A percentile compares a stretch with the other conserved stretches of the same genome.
Conservation (phyloP, 805 yeast genomes). For the Priceomyces melissophilus region DNA sequence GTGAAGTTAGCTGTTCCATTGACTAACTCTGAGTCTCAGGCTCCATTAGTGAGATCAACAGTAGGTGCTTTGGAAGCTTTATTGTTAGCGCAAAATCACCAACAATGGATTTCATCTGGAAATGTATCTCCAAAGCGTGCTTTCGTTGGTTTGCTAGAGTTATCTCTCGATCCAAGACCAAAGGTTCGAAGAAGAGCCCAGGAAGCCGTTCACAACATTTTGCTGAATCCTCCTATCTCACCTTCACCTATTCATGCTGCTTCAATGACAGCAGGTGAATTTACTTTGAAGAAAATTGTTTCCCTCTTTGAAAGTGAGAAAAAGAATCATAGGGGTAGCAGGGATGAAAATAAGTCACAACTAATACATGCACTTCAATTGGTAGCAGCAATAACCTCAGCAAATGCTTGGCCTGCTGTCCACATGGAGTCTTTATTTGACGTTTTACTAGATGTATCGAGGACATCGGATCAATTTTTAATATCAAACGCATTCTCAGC, state of each 20-base stretch:
- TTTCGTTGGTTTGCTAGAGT: conserved; percentile 68
- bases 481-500: conserved; percentile 81
- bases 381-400: conserved; percentile 62
- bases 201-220: conserved; percentile 71
- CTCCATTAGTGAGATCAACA: conserved; percentile 78
- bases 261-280: conserved; percentile 63
- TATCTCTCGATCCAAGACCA: conserved; percentile 85
- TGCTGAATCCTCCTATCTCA: conserved; percentile 68
- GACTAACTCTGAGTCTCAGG: conserved; percentile 63
- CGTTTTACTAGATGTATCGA: conserved; percentile 66
- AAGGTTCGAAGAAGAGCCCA: conserved; percentile 93
- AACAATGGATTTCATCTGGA: conserved; percentile 64
- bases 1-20: conserved; percentile 79
- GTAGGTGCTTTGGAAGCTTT: conserved; percentile 82
- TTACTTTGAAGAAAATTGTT: conserved; percentile 55
- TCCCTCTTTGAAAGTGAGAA: conserved; percentile 36
- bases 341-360: conserved; percentile 48
- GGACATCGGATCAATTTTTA: conserved; percentile 78
- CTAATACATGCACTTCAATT: conserved; percentile 77
- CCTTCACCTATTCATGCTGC: conserved; percentile 80
- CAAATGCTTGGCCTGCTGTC: conserved; percentile 78
- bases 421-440: conserved; percentile 74
- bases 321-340: conserved; percentile 26
- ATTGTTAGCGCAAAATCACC: conserved; percentile 73
- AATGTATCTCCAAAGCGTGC: conserved; percentile 79